A percentile compares a stretch with the other conserved stretches of the same genome.
Conservation (phyloP, 768 basidiomycete species). For the Kwoniella sp. region DNA sequence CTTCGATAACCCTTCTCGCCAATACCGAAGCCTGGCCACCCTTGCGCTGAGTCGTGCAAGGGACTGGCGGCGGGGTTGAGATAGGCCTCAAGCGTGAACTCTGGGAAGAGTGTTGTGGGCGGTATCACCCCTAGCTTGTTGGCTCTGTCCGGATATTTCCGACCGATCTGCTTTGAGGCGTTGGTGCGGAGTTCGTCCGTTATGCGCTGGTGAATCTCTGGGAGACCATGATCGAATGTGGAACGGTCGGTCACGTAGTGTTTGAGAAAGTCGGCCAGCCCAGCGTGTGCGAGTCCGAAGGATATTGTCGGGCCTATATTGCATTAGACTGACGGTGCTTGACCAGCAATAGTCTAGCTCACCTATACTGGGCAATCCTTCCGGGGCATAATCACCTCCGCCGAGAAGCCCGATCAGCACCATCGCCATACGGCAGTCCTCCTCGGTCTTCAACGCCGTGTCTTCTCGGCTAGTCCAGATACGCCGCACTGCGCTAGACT, state of each 20-base stretch:
- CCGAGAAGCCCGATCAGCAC: slow-evolving; percentile 77
- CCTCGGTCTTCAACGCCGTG: slow-evolving; percentile 55
- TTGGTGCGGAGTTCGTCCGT: slow-evolving; percentile 51
- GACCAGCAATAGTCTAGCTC: neutral
- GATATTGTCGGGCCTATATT: slow-evolving; percentile 56
- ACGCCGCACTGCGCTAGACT: slow-evolving; percentile 61
- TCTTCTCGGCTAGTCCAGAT: slow-evolving; percentile 61
- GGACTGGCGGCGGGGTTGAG: slow-evolving; percentile 61
- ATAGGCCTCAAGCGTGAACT: slow-evolving; percentile 71
- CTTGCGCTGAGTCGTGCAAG: slow-evolving; percentile 11
- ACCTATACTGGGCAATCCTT: slow-evolving; percentile 44
- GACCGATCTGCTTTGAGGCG: slow-evolving; percentile 61
- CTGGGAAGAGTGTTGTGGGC: slow-evolving; percentile 68
- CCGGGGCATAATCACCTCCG: slow-evolving; percentile 86
- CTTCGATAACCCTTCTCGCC: slow-evolving; percentile 14
- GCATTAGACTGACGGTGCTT: slow-evolving; percentile 2
- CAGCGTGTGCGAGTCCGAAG: slow-evolving; percentile 72
- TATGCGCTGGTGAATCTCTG: slow-evolving; percentile 15
- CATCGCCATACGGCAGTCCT: slow-evolving; percentile 60
- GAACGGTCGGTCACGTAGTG: slow-evolving; percentile 13
- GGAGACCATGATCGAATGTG: slow-evolving; percentile 7
- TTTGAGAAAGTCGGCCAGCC: slow-evolving; percentile 59
- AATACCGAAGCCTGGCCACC: slow-evolving; percentile 45
- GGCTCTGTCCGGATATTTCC: slow-evolving; percentile 59
- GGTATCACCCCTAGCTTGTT: slow-evolving; percentile 62